Conservation (phyloP, 257 asterid species). For the Fraxinus cuspidata region DNA sequence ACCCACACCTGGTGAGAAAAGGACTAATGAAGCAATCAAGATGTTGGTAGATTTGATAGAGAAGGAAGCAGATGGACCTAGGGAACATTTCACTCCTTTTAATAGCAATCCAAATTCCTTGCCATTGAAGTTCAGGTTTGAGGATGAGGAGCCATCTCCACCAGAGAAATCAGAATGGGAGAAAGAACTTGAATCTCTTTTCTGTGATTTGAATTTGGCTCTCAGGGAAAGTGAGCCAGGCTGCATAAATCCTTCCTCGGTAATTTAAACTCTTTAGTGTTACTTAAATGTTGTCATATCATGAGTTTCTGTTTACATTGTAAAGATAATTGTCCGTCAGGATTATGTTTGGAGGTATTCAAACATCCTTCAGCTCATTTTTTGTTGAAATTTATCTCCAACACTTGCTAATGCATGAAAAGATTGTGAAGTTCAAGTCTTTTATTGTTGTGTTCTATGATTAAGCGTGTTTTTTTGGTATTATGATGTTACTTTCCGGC, state of each 20-base stretch:
- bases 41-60: constrained; percentile 44
- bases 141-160: constrained; percentile 48
- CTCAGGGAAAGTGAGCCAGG: constrained; percentile 32
- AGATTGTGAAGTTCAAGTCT: background rate
- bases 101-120: constrained; percentile 20
- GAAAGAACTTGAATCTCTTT: constrained; percentile 46
- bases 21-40: constrained; percentile 15
- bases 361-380: background rate
- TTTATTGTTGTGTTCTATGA: background rate
- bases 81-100: constrained; percentile 20
- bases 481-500: background rate
- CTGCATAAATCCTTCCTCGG: constrained; percentile 28
- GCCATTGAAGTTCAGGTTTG: constrained; percentile 54
- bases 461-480: background rate
- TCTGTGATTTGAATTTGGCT: constrained; percentile 48
- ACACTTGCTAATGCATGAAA: background rate
- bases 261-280: constrained; percentile 19
- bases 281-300: no score
- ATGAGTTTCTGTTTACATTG: no score
- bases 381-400: background rate
- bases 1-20: constrained; percentile 9
- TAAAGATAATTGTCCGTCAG: no score
- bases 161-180: constrained; percentile 53
- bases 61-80: constrained; percentile 14
- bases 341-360: no score